phyloP scores from a whole-genome alignment of 805 yeast genomes.

The Wickerhamomyces ciferrii region DNA sequence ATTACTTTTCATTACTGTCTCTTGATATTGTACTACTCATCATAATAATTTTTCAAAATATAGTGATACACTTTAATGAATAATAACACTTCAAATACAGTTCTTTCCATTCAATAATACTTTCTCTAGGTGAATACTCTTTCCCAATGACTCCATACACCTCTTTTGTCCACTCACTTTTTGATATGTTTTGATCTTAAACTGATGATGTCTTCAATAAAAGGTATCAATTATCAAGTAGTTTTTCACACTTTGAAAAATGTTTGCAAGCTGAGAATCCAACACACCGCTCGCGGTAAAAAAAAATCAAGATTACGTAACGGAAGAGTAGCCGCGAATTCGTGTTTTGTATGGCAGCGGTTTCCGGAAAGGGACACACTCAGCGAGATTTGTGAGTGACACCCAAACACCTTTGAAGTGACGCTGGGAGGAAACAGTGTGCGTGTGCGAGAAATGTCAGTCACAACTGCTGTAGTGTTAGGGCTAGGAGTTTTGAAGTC shows the following conservation, averaged over 20 bases:
- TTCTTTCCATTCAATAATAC: no score
- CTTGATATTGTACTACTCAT: no score
- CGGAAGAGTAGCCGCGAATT: neutral
- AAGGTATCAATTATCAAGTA: slow-evolving; percentile 4
- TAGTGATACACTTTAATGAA: no score
- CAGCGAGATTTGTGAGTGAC: neutral
- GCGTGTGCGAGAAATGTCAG: no score
- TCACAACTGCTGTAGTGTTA: no score
- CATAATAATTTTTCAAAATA: no score
- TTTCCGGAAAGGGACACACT: neutral
- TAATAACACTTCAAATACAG: no score
- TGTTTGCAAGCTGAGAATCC: slow-evolving; percentile 11
- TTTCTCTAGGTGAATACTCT: no score
- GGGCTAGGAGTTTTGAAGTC: no score
- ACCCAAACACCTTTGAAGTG: neutral
- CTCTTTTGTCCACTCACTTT: slow-evolving; percentile 16
- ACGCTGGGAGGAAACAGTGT: neutral
- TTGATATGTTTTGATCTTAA: slow-evolving; percentile 19
- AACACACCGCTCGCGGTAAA: neutral
- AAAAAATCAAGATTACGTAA: neutral
- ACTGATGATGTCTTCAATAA: slow-evolving; percentile 8
- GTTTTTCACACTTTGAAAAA: slow-evolving; percentile 23
- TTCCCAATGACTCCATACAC: neutral
- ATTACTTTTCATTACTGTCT: no score
- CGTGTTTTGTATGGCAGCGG: neutral